Percentiles rank a stretch among this genome's conserved stretches.
These are phyloP conservation scores for Pseudogymnoascus sp. DNA, from an alignment of 2,329 filamentous ascomycete species.

Conservation along the genomic window DNA sequence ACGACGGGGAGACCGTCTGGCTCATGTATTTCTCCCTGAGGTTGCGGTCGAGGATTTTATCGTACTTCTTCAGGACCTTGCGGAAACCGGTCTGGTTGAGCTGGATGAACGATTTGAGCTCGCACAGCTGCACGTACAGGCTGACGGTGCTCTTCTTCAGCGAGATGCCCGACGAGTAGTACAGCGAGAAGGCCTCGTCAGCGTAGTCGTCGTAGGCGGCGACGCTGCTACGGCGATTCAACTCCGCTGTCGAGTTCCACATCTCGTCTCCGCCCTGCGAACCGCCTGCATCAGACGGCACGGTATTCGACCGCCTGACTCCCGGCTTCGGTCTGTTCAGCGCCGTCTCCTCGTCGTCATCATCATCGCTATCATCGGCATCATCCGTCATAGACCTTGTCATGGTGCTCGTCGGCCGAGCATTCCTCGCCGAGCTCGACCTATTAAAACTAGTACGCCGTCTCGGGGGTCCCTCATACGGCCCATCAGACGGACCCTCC, in stretches of 20 bases:
- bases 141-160: slow-evolving; percentile 86
- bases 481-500: slow-evolving; percentile 10
- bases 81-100: slow-evolving; percentile 94
- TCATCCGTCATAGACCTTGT: slow-evolving; percentile 48
- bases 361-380: slow-evolving; percentile 57
- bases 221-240: slow-evolving; percentile 50
- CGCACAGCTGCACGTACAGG: slow-evolving; percentile 86
- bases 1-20: slow-evolving; percentile 65
- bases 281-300: slow-evolving; percentile 20
- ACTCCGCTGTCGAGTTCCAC: slow-evolving; percentile 55
- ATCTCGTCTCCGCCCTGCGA: slow-evolving; percentile 41
- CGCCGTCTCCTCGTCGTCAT: slow-evolving; percentile 53
- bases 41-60: slow-evolving; percentile 84
- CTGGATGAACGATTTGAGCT: slow-evolving; percentile 91
- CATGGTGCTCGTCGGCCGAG: slow-evolving; percentile 38
- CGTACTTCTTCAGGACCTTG: slow-evolving; percentile 96
- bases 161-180: slow-evolving; percentile 69
- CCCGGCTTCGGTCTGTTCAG: slow-evolving; percentile 26
- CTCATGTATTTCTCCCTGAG: slow-evolving; percentile 72
- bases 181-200: slow-evolving; percentile 62
- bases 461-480: neutral
- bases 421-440: slow-evolving; percentile 37
- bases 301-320: slow-evolving; percentile 29
- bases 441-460: slow-evolving; percentile 15
- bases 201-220: slow-evolving; percentile 68